Base-by-base conservation (phyloP, 2,329 filamentous ascomycete genomes). In the Aureobasidium sp. region DNA sequence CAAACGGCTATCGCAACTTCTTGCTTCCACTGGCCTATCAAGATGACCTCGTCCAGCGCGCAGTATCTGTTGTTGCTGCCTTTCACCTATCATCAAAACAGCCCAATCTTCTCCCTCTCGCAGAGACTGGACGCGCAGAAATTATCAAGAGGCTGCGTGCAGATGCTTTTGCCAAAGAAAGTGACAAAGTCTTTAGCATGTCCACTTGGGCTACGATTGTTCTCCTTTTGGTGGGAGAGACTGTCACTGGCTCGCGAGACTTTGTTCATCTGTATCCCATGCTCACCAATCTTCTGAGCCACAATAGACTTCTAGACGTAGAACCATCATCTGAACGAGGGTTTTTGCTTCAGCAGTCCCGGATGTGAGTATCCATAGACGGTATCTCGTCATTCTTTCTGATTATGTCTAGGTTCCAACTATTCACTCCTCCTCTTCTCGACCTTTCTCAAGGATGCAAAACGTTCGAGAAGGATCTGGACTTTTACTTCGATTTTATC, bases 21-120 rank as follows among this genome's bases (percentile, higher is more conserved):
- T 70, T 77, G 7, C 67, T 77, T 2, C 74, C 75, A 2, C 70
- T 77, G n/a, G 75, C 75, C 0, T 68, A 70, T 11, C 69, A 76
- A 22, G 70, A 77, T 19, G 66, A 71, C 0, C 66, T 73, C 0
- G 68, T 77, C 0, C 68, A 68, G 24, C 69, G 72, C 29, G 74
- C 75, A 0, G 73, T 77, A 1, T 72, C 70, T 9, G 74, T 76
- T 5, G 72, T 76, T 0, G 71, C 75, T 5, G 74, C 75, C 0
- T 75, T 77, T 19, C 75, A 77, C 62, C 66, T 77, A 0, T 70
- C 71, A 2, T 68, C 72, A 24, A 67, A 70, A 5, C 64, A 68
- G 12, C 73, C 73, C 1, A 66, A 69, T 3, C 63, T 77, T 1
- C 67, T 67, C 6, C 64, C 65, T 1, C 62, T 68, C 14, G 75